These are phyloP conservation scores for Rhynchosporium graminicola DNA, from an alignment of 2,329 filamentous ascomycete genomes.

Conservation along the genomic window DNA sequence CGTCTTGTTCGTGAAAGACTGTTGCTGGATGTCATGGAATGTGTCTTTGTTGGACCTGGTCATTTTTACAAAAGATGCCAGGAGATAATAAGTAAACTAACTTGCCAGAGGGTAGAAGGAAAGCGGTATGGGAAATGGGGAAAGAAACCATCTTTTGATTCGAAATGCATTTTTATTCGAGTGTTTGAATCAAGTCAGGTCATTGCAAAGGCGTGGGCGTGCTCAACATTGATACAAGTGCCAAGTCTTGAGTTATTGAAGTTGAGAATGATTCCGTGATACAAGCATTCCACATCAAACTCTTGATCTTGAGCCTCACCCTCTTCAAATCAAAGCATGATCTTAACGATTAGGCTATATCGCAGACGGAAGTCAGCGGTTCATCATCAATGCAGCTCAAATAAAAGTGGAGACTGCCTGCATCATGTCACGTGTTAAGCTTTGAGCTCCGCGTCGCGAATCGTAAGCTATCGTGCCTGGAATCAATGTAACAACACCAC, in stretches of 20 bases:
- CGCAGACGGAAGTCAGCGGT: too few species aligned
- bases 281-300: too few species aligned
- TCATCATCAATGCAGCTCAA: not conserved
- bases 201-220: constrained; percentile 5
- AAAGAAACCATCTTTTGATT: not conserved
- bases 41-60: not conserved
- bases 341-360: too few species aligned
- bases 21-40: not conserved
- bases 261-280: too few species aligned
- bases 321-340: too few species aligned
- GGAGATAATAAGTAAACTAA: not conserved
- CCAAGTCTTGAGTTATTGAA: not conserved
- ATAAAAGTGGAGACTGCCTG: constrained; percentile 6
- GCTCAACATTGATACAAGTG: not conserved
- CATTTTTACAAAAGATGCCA: not conserved
- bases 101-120: not conserved
- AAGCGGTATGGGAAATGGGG: not conserved
- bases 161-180: not conserved
- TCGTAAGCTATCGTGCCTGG: constrained; percentile 35
- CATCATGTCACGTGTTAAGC: constrained; percentile 1
- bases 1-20: not conserved
- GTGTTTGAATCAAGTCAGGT: not conserved
- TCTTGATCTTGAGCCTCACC: too few species aligned
- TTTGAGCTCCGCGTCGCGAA: constrained; percentile 27
- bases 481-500: constrained; percentile 34